Evolutionary conservation across 179 eudicot genomes (phyloP).

Genomic region (Patellifolia procumbens): DNA sequence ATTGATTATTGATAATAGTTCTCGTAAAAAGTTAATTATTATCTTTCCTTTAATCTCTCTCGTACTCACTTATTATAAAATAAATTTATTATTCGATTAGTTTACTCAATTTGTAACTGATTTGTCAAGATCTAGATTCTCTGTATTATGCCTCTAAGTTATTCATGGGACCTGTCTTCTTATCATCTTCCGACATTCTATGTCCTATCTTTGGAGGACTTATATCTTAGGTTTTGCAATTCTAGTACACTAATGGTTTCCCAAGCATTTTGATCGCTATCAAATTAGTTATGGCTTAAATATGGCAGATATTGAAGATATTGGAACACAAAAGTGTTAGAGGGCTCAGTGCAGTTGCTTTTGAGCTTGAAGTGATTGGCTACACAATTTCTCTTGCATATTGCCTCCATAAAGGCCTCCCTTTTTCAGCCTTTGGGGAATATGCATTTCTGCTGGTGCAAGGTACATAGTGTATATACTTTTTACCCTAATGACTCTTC

Average conservation of each 20-base stretch:
- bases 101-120: background rate
- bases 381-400: slow-evolving; percentile 93
- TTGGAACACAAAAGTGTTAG: slow-evolving; percentile 69
- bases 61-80: no score
- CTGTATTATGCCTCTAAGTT: no score
- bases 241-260: background rate
- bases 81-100: no score
- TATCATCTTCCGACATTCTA: background rate
- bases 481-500: background rate
- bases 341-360: slow-evolving; percentile 79
- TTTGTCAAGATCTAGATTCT: background rate
- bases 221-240: background rate
- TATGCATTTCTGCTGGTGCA: slow-evolving; percentile 80
- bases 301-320: slow-evolving; percentile 71
- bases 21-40: background rate
- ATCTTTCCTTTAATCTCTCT: background rate
- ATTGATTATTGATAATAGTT: no score
- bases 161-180: background rate
- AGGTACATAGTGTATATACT: slow-evolving; percentile 43
- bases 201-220: background rate
- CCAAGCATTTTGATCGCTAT: background rate
- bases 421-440: slow-evolving; percentile 98
- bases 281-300: background rate
- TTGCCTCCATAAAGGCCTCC: slow-evolving; percentile 96
- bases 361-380: slow-evolving; percentile 92